These are phyloP conservation scores for Trichosporon ovoides DNA, from an alignment of 1,284 basidiomycete genomes.

Conservation along the genomic window DNA sequence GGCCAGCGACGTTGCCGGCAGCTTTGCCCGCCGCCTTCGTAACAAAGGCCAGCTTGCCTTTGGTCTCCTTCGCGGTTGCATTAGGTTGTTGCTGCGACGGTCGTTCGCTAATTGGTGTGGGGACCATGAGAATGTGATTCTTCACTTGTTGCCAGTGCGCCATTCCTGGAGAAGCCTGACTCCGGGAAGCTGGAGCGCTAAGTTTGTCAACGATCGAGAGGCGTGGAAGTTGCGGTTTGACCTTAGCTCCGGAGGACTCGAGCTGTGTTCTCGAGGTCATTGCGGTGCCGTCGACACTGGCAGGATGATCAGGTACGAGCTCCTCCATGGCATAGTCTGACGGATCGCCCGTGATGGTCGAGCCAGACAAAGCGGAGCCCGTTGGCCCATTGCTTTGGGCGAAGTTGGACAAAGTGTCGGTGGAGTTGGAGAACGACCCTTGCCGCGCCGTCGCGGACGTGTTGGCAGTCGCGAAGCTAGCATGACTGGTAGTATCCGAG, in stretches of 20 bases:
- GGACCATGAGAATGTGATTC: constrained; percentile 31
- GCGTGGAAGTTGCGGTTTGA: constrained; percentile 1
- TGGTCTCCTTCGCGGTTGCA: constrained; percentile 19
- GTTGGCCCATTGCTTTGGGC: background rate
- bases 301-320: background rate
- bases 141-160: constrained; percentile 45
- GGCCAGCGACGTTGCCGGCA: too few relatives aligned
- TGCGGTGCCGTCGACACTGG: too few relatives aligned
- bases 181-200: background rate
- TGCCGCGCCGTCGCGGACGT: background rate
- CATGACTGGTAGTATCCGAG: background rate
- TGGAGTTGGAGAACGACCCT: background rate
- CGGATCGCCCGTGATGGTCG: background rate
- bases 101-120: constrained; percentile 30
- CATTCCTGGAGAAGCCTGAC: constrained; percentile 28
- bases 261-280: background rate
- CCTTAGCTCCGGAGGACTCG: constrained; percentile 8
- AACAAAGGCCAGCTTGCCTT: constrained; percentile 27
- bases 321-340: background rate
- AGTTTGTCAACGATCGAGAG: background rate
- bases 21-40: constrained; percentile 33
- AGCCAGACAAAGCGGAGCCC: too few relatives aligned
- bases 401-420: background rate
- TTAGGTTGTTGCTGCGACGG: background rate
- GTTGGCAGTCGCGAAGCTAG: background rate